A percentile compares a stretch with the other conserved stretches of the same genome.
Evolutionary conservation across 768 basidiomycete species (phyloP).

Genomic region (Glaciozyma antarctica): DNA sequence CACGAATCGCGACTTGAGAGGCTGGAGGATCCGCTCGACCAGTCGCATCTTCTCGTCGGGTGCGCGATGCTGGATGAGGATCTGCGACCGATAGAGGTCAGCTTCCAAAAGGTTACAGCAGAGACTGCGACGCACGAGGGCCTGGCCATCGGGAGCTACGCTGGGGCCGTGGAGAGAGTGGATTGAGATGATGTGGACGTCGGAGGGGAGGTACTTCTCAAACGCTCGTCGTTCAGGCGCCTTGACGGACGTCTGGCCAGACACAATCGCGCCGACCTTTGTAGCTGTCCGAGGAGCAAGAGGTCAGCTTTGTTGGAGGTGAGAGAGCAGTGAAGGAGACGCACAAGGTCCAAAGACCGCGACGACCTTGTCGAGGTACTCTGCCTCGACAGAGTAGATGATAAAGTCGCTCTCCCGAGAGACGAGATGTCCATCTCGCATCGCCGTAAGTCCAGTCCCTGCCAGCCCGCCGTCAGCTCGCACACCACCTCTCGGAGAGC

Average conservation of each 20-base stretch:
- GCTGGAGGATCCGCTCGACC: slow-evolving; percentile 72
- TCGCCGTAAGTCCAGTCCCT: slow-evolving; percentile 36
- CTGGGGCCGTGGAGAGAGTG: slow-evolving; percentile 92
- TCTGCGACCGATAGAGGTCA: slow-evolving; percentile 44
- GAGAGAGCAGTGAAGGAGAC: slow-evolving; percentile 37
- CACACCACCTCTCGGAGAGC: not conserved
- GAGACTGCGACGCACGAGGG: slow-evolving; percentile 53
- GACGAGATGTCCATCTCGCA: slow-evolving; percentile 75
- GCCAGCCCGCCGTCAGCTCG: not conserved
- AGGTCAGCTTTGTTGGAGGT: not conserved
- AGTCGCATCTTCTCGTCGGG: slow-evolving; percentile 59
- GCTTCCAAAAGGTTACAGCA: not conserved
- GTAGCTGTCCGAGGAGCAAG: slow-evolving; percentile 52
- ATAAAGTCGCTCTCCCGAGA: slow-evolving; percentile 85
- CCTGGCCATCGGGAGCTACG: slow-evolving; percentile 79
- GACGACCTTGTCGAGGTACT: slow-evolving; percentile 73
- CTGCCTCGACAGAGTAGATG: slow-evolving; percentile 90
- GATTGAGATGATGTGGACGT: slow-evolving; percentile 80
- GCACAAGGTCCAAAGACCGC: slow-evolving; percentile 81
- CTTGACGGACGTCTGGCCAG: slow-evolving; percentile 95
- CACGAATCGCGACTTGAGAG: slow-evolving; percentile 75
- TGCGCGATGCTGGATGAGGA: slow-evolving; percentile 78
- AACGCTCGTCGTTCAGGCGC: slow-evolving; percentile 85
- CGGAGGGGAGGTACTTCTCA: slow-evolving; percentile 72
- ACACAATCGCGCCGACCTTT: slow-evolving; percentile 80